phyloP scores from a whole-genome alignment of 495 filamentous ascomycete genomes.

The Achaetomiella virescens region DNA sequence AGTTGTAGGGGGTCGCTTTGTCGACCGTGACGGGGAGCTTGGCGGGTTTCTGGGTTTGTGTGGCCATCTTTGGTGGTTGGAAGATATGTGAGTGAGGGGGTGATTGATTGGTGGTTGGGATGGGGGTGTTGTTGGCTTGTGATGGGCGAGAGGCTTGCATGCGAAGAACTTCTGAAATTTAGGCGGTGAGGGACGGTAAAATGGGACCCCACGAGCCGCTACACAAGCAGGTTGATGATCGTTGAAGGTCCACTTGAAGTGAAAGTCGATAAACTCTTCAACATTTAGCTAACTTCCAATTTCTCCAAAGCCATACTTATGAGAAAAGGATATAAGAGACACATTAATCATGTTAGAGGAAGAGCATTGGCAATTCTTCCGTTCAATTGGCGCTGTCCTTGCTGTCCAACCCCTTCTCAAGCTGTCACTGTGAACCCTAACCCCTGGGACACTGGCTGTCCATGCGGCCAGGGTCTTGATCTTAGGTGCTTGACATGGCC shows the following conservation, averaged over 20 bases:
- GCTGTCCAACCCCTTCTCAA: no score
- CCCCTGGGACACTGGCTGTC: no score
- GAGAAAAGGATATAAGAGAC: no score
- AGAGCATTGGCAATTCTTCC: no score
- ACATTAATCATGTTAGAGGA: no score
- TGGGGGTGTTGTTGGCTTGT: not conserved
- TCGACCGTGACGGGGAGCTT: slow-evolving; percentile 58
- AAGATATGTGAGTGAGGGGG: not conserved
- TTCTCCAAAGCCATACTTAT: no score
- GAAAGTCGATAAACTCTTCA: no score
- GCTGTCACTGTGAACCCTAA: not conserved
- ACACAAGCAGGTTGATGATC: no score
- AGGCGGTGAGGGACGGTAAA: slow-evolving; percentile 26
- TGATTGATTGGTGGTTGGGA: not conserved
- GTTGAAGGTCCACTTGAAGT: no score
- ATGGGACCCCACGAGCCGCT: not conserved
- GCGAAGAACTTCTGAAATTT: slow-evolving; percentile 25
- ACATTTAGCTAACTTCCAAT: no score
- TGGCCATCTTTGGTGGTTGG: slow-evolving; percentile 30
- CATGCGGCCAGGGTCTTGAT: not conserved
- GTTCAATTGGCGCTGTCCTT: no score
- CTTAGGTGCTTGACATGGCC: slow-evolving; percentile 4
- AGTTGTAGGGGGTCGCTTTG: slow-evolving; percentile 83
- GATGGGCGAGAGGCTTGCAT: not conserved
- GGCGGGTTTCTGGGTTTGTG: slow-evolving; percentile 20